Evolutionary conservation across 768 basidiomycete species (phyloP).

Genomic region (Hygrocybe coccinea): DNA sequence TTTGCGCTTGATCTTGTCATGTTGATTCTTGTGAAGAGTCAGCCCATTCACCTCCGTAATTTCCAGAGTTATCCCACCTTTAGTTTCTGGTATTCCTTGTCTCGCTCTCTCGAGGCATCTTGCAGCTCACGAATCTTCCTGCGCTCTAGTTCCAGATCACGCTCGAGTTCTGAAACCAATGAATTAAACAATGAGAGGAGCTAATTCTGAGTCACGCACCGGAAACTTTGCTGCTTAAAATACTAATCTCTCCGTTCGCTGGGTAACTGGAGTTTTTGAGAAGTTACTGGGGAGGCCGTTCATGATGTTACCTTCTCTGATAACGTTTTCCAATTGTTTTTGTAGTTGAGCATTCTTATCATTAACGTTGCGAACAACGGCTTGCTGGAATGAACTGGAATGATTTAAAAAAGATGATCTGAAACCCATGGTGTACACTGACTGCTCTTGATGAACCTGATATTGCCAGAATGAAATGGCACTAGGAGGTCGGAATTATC

Average conservation of each 20-base stretch:
- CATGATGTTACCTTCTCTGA: conserved; percentile 62
- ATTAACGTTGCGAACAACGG: conserved; percentile 72
- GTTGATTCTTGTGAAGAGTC: conserved; percentile 47
- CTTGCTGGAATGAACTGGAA: conserved; percentile 74
- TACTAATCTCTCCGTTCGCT: conserved; percentile 75
- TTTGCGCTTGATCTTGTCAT: conserved; percentile 80
- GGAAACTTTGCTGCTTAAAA: conserved; percentile 63
- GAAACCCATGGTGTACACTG: conserved; percentile 12
- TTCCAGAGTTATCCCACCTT: conserved; percentile 44
- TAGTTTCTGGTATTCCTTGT: conserved; percentile 84
- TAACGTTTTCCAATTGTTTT: conserved; percentile 80
- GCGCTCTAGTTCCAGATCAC: conserved; percentile 75
- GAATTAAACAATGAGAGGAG: conserved; percentile 1
- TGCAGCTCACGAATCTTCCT: conserved; percentile 70
- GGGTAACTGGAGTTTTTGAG: background rate
- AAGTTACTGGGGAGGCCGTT: background rate
- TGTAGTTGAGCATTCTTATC: conserved; percentile 80
- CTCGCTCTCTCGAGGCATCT: conserved; percentile 67
- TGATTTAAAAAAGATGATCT: conserved; percentile 11
- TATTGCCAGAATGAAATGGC: conserved; percentile 91
- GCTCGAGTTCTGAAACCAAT: conserved; percentile 56
- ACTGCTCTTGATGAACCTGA: conserved; percentile 84
- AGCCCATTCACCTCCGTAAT: background rate
- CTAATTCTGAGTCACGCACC: conserved; percentile 37
- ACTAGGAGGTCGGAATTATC: conserved; percentile 31